Base-by-base conservation (phyloP, 2,329 filamentous ascomycete species). In the Furcasterigmium sp. region DNA sequence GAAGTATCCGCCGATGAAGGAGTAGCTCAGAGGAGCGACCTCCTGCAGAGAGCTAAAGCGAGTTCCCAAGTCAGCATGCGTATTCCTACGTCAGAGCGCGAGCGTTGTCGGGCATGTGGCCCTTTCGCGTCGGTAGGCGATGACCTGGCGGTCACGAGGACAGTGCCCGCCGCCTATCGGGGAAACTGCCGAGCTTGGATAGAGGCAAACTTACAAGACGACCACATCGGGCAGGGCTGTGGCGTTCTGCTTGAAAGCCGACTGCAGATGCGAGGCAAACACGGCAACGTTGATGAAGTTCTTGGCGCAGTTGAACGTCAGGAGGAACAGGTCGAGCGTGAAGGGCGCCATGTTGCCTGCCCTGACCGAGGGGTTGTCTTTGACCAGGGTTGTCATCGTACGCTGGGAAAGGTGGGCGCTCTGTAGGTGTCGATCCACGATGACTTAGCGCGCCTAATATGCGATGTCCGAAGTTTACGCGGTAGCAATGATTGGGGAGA, bases 251-350 rank as follows among this genome's bases (percentile, higher is more conserved):
- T 60, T 63, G 44, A 93, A 75, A 18, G 73, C 71, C 49, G 63
- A 60, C 57, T 85, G 80, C 51, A 95, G 69, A 56, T 90, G 82
- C 10, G 76, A 67, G 13, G 86, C 82, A 55, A 96, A 89, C 41
- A 80, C 72, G 29, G 81, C 70, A 18, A 82, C 71, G 53, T 91
- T 75, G 56, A 95, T 80, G 8, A 81, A 65, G 42, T 74, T 74
- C 53, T 87, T 86, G 25, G 78, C 91, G 57, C 88, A 94, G 61
- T 97, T 97, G 71, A 93, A 95, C 10, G 91, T 95, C 42, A 95
- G 65, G 49, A 95, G 76, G 56, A 95, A 84, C 44, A 90, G 66
- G 55, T 84, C 80, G 43, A 94, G 71, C 47, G 73, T 67, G 34
- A 73, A 71, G 40, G 62, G 56, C 42, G 65, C 57, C 68, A 61